phyloP scores from a whole-genome alignment of 2,329 filamentous ascomycete genomes.

The Xylariaceae sp. region DNA sequence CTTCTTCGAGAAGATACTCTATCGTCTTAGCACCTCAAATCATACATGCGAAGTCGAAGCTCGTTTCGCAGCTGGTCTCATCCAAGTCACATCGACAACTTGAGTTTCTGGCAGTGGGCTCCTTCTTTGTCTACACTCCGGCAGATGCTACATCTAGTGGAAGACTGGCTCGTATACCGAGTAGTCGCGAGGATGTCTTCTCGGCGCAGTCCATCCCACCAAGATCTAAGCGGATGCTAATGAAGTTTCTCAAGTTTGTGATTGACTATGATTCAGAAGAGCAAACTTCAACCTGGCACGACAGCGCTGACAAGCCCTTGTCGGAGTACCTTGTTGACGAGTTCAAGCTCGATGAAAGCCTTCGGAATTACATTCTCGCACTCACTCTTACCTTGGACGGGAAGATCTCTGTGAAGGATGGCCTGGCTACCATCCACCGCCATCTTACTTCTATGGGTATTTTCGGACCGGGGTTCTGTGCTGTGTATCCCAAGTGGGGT shows the following conservation, averaged over 20 bases:
- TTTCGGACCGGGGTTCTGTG: constrained; percentile 84
- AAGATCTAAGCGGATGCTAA: constrained; percentile 76
- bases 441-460: constrained; percentile 83
- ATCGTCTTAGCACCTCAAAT: constrained; percentile 80
- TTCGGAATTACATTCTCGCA: constrained; percentile 59
- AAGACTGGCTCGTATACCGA: constrained; percentile 67
- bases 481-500: constrained; percentile 89
- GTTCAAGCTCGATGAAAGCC: constrained; percentile 62
- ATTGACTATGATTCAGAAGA: constrained; percentile 59
- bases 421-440: constrained; percentile 66
- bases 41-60: constrained; percentile 73
- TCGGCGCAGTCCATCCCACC: constrained; percentile 68
- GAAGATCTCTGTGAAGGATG: constrained; percentile 57
- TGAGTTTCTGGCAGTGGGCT: constrained; percentile 88
- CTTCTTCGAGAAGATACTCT: constrained; percentile 69
- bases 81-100: constrained; percentile 84
- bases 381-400: constrained; percentile 69
- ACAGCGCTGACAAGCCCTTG: constrained; percentile 50
- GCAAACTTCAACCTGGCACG: constrained; percentile 54
- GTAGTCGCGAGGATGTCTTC: constrained; percentile 88
- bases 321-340: constrained; percentile 53
- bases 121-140: constrained; percentile 72
- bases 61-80: constrained; percentile 78
- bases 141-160: constrained; percentile 26
- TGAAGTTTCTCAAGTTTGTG: constrained; percentile 92